phyloP scores from a whole-genome alignment of 2,329 filamentous ascomycete genomes.

The Chaetomiaceae sp. region DNA sequence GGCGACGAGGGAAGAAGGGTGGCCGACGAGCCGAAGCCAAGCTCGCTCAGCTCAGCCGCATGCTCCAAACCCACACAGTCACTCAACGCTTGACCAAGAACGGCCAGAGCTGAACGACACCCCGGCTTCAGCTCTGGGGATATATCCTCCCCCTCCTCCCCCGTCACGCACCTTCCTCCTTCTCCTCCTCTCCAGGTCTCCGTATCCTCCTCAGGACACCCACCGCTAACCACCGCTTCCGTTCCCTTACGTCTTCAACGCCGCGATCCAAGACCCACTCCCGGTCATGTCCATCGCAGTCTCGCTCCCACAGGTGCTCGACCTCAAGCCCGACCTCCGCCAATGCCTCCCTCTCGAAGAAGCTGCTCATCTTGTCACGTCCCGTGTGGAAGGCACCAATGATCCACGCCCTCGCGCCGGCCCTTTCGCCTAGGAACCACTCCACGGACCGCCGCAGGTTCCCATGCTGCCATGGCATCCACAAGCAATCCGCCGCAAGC shows the following conservation, averaged over 20 bases:
- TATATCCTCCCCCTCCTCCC: slow-evolving; percentile 2
- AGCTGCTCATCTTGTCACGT: slow-evolving; percentile 55
- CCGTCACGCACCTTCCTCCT: neutral
- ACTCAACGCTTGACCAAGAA: slow-evolving; percentile 8
- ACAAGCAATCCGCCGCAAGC: slow-evolving; percentile 66
- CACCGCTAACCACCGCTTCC: slow-evolving; percentile 67
- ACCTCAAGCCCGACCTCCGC: slow-evolving; percentile 48
- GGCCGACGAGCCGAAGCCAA: neutral
- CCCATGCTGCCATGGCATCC: slow-evolving; percentile 68
- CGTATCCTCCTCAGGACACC: slow-evolving; percentile 41
- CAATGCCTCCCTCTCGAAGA: slow-evolving; percentile 50
- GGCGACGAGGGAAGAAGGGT: neutral
- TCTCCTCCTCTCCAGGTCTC: slow-evolving; percentile 1
- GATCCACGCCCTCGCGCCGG: slow-evolving; percentile 52
- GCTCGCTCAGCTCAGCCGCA: slow-evolving; percentile 2
- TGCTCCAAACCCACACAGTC: neutral
- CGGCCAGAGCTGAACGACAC: slow-evolving; percentile 6
- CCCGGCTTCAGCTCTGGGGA: neutral
- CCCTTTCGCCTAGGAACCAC: slow-evolving; percentile 48
- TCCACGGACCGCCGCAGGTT: slow-evolving; percentile 57
- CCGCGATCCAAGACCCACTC: slow-evolving; percentile 57
- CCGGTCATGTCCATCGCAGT: slow-evolving; percentile 57
- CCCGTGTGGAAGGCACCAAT: slow-evolving; percentile 69
- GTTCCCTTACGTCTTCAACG: slow-evolving; percentile 51
- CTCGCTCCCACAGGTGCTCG: slow-evolving; percentile 62